These are phyloP conservation scores for Protea cynaroides DNA, from an alignment of 164 flowering plant genomes.

Conservation along the genomic window DNA sequence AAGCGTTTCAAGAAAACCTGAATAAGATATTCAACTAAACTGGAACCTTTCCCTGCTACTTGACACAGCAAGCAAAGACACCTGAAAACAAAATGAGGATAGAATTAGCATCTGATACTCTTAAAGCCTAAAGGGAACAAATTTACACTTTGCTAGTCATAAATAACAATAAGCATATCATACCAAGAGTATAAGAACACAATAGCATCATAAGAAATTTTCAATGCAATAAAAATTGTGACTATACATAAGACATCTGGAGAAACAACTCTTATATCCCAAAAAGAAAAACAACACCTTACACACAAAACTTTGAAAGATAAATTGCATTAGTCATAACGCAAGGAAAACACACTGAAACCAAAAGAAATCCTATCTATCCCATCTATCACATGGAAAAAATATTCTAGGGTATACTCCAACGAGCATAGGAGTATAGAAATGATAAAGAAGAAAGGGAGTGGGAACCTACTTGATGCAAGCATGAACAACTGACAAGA, in stretches of 20 bases:
- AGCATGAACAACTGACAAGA: conserved; percentile 92
- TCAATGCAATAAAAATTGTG: background rate
- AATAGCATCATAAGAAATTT: too few relatives aligned
- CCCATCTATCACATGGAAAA: too few relatives aligned
- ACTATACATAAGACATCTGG: background rate
- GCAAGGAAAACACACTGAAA: too few relatives aligned
- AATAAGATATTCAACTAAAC: conserved; percentile 64
- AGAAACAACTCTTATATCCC: too few relatives aligned
- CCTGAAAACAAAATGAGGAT: conserved; percentile 33
- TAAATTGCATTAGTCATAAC: too few relatives aligned
- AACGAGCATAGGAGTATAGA: too few relatives aligned
- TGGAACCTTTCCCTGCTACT: conserved; percentile 69
- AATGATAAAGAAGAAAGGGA: conserved; percentile 6
- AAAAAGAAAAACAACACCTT: too few relatives aligned
- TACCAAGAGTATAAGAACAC: too few relatives aligned
- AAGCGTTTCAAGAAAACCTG: conserved; percentile 70
- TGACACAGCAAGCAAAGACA: conserved; percentile 82
- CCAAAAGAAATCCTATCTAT: too few relatives aligned
- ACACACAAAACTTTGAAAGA: too few relatives aligned
- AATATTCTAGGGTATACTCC: too few relatives aligned
- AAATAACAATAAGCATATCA: background rate
- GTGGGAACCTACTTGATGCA: conserved; percentile 68
- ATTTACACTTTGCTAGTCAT: background rate
- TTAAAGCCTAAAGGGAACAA: background rate
- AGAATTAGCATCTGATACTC: background rate